A percentile compares a stretch with the other conserved stretches of the same genome.
phyloP scores from a whole-genome alignment of 305 asterid species.

The Fraxinus dipetala region DNA sequence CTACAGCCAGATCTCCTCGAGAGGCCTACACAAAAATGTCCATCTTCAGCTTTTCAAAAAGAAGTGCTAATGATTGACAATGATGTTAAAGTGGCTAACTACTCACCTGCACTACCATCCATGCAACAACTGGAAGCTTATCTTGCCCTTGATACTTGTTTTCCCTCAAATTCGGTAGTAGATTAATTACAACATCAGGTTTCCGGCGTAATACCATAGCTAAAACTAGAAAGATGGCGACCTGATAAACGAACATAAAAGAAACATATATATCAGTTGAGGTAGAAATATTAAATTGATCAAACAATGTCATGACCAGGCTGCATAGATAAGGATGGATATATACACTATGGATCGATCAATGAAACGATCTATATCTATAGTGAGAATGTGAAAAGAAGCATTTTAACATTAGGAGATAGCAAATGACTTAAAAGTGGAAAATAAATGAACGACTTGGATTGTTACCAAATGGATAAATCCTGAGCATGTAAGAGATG shows the following conservation, averaged over 20 bases:
- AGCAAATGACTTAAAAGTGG: background rate
- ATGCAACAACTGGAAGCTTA: constrained; percentile 59
- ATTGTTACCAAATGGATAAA: background rate
- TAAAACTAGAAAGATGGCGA: constrained; percentile 63
- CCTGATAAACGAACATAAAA: constrained; percentile 39
- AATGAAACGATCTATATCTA: background rate
- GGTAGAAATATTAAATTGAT: background rate
- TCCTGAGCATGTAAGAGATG: background rate
- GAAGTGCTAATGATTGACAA: background rate
- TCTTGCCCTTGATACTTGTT: constrained; percentile 76
- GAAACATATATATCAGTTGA: background rate
- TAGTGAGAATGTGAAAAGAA: background rate
- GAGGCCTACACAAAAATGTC: constrained; percentile 47
- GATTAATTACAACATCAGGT: constrained; percentile 54
- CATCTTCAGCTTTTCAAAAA: constrained; percentile 24
- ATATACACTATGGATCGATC: background rate
- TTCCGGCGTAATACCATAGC: constrained; percentile 75
- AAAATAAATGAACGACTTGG: background rate
- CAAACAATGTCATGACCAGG: background rate
- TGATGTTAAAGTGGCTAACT: constrained; percentile 7
- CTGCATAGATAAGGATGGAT: background rate
- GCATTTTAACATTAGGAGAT: background rate
- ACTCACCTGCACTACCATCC: constrained; percentile 79
- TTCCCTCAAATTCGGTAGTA: constrained; percentile 54
- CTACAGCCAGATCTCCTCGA: constrained; percentile 79